Conservation (phyloP, 805 yeast genomes). For the Ogataea methylovora region DNA sequence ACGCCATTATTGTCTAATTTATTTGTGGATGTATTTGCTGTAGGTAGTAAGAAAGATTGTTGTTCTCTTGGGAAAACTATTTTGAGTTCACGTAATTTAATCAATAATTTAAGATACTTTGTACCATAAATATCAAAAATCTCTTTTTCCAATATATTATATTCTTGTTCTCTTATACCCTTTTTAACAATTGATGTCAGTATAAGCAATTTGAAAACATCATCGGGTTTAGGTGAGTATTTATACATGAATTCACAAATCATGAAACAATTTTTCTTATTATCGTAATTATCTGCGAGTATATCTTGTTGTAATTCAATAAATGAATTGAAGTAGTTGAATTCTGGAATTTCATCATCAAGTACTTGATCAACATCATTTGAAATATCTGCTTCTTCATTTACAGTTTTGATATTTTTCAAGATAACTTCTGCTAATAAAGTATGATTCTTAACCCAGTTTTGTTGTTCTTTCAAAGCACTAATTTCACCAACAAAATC, state of each 20-base stretch:
- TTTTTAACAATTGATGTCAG: constrained; percentile 55
- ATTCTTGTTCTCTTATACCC: constrained; percentile 64
- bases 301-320: constrained; percentile 67
- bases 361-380: constrained; percentile 9
- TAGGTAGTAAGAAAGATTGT: constrained; percentile 13
- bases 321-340: constrained; percentile 33
- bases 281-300: constrained; percentile 42
- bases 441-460: constrained; percentile 65
- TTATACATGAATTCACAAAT: constrained; percentile 45
- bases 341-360: constrained; percentile 11
- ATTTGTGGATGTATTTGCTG: constrained; percentile 5
- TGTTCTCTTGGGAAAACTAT: constrained; percentile 32
- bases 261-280: constrained; percentile 26
- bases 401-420: constrained; percentile 30
- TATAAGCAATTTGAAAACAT: constrained; percentile 46
- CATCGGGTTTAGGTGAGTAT: constrained; percentile 29
- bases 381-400: constrained; percentile 10
- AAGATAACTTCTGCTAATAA: constrained; percentile 61
- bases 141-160: constrained; percentile 44
- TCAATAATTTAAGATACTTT: constrained; percentile 37
- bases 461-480: constrained; percentile 59
- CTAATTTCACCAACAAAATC: constrained; percentile 65
- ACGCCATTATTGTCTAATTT: constrained; percentile 1
- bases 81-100: constrained; percentile 40
- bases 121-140: constrained; percentile 62